Conservation (phyloP, 2,329 filamentous ascomycete genomes). For the Macrophomina tecta region DNA sequence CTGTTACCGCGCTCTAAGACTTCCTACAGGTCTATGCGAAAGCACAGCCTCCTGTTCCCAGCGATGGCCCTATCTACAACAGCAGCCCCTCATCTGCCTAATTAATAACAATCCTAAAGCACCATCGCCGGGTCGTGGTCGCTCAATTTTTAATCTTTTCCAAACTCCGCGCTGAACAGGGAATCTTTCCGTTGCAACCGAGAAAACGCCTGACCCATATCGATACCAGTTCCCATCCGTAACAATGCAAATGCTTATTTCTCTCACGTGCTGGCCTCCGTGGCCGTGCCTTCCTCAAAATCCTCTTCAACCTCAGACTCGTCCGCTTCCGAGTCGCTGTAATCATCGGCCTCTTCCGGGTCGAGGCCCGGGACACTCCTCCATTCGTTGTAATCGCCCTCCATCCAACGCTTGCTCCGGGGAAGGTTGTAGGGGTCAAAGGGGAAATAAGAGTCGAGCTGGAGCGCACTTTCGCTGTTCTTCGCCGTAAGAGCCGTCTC, state of each 20-base stretch:
- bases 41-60: slow-evolving; percentile 7
- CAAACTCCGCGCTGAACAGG: slow-evolving; percentile 27
- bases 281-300: slow-evolving; percentile 33
- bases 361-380: slow-evolving; percentile 44
- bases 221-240: background rate
- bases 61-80: slow-evolving; percentile 1
- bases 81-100: background rate
- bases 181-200: slow-evolving; percentile 2
- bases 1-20: slow-evolving; percentile 10
- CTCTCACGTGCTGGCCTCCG: slow-evolving; percentile 30
- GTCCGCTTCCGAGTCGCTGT: slow-evolving; percentile 37
- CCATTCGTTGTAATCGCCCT: slow-evolving; percentile 57
- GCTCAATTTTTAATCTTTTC: slow-evolving; percentile 7
- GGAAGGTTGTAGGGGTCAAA: slow-evolving; percentile 97
- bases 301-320: slow-evolving; percentile 36
- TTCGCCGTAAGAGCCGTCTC: slow-evolving; percentile 59
- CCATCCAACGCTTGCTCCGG: slow-evolving; percentile 84
- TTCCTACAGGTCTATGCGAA: background rate
- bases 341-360: slow-evolving; percentile 49
- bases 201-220: background rate
- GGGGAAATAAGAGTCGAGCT: slow-evolving; percentile 93
- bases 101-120: slow-evolving; percentile 6
- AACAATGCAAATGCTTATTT: background rate
- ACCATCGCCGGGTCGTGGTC: background rate
- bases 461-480: slow-evolving; percentile 77